Evolutionary conservation across 805 yeast genomes (phyloP).

Genomic region (Debaryomyces hansenii): DNA sequence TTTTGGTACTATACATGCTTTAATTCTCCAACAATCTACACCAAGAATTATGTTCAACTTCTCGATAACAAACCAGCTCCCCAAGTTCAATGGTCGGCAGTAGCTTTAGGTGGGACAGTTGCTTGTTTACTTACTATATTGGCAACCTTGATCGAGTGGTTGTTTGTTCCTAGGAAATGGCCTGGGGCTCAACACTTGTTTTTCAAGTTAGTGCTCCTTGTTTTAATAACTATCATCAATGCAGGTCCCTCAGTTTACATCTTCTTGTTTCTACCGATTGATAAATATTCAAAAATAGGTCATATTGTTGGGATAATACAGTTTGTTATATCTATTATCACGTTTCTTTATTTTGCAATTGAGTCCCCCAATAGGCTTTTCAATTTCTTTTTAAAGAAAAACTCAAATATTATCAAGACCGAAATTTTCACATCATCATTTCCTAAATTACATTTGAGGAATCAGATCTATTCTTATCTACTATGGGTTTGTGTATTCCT

Average conservation of each 20-base stretch:
- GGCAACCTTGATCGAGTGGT: constrained; percentile 24
- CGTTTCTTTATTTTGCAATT: constrained; percentile 29
- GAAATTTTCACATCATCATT: constrained; percentile 21
- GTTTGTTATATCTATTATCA: constrained; percentile 25
- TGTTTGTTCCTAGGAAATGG: constrained; percentile 26
- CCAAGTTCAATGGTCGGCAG: constrained; percentile 44
- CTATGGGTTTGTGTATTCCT: constrained; percentile 33
- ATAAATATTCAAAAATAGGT: constrained; percentile 23
- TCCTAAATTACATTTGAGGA: constrained; percentile 21
- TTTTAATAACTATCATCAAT: constrained; percentile 19
- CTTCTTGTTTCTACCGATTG: constrained; percentile 22
- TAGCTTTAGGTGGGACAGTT: constrained; percentile 47
- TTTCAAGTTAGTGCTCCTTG: constrained; percentile 13
- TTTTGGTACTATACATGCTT: constrained; percentile 55
- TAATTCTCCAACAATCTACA: constrained; percentile 51
- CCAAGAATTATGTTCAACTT: constrained; percentile 39
- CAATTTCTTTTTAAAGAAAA: constrained; percentile 4
- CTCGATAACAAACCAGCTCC: constrained; percentile 45
- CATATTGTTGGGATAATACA: constrained; percentile 22
- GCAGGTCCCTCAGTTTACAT: constrained; percentile 30
- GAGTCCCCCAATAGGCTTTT: constrained; percentile 25
- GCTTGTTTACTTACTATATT: constrained; percentile 30
- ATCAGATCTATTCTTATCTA: constrained; percentile 21
- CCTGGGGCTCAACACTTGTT: constrained; percentile 19
- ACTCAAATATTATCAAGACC: constrained; percentile 7